A percentile compares a stretch with the other conserved stretches of the same genome.
Conservation (phyloP, 768 basidiomycete species). For the Rossbeevera mucosa region DNA sequence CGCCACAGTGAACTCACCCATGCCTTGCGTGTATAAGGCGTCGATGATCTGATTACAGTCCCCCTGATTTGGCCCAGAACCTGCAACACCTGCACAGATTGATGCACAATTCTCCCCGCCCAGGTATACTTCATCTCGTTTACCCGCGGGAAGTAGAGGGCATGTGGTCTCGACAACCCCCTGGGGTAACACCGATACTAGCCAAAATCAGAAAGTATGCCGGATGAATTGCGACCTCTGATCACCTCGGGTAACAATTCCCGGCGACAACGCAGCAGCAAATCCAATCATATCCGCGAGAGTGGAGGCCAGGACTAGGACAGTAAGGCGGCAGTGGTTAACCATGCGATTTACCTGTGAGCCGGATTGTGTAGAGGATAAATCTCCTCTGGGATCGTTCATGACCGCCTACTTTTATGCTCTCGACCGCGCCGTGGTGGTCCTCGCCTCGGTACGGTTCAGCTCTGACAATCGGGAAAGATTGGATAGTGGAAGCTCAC, state of each 20-base stretch:
- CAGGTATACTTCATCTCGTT: neutral
- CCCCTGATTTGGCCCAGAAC: slow-evolving; percentile 4
- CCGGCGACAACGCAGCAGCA: neutral
- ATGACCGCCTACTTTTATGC: neutral
- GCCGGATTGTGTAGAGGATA: neutral
- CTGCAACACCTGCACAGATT: neutral
- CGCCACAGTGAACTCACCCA: neutral
- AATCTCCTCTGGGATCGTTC: neutral
- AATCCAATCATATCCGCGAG: neutral
- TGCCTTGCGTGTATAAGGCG: neutral
- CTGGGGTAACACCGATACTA: neutral
- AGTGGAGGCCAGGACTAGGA: neutral
- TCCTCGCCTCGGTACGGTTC: neutral
- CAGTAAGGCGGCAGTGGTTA: neutral
- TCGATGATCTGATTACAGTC: slow-evolving; percentile 5
- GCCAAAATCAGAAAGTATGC: neutral
- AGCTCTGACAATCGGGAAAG: neutral
- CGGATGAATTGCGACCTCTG: neutral
- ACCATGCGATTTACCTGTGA: neutral
- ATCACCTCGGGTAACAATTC: neutral
- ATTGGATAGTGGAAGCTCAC: neutral
- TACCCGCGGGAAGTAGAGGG: neutral
- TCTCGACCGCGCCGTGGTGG: neutral
- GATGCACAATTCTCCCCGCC: slow-evolving; percentile 1
- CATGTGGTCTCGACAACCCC: neutral